Evolutionary conservation across 2,329 filamentous ascomycete genomes (phyloP).

Genomic region (Lecanicillium sp.): DNA sequence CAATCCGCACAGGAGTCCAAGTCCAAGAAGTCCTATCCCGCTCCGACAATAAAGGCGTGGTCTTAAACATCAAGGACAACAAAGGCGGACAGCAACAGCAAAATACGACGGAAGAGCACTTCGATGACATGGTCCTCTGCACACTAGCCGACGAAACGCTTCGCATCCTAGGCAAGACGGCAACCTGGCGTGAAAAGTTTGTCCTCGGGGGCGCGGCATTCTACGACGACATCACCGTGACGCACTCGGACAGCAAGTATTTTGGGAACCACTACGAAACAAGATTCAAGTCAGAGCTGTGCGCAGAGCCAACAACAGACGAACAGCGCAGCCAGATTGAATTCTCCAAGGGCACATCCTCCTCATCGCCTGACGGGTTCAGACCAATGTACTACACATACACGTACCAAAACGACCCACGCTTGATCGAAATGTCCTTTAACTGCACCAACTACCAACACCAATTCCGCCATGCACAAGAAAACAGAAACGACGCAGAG

Average conservation of each 20-base stretch:
- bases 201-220: conserved; percentile 65
- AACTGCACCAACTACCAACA: conserved; percentile 70
- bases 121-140: conserved; percentile 60
- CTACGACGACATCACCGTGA: conserved; percentile 63
- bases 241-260: conserved; percentile 56
- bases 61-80: conserved; percentile 42
- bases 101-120: conserved; percentile 44
- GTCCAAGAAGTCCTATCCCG: conserved; percentile 43
- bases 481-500: conserved; percentile 9
- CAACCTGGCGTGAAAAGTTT: conserved; percentile 52
- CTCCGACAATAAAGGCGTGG: conserved; percentile 37
- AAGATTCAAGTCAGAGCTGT: conserved; percentile 42
- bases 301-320: conserved; percentile 35
- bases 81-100: conserved; percentile 41
- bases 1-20: conserved; percentile 47
- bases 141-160: conserved; percentile 57
- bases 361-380: conserved; percentile 43
- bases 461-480: conserved; percentile 46
- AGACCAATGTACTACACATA: conserved; percentile 60
- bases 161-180: conserved; percentile 47
- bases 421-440: conserved; percentile 61
- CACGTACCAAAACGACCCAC: conserved; percentile 45
- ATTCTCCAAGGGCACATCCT: conserved; percentile 34
- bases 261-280: conserved; percentile 63
- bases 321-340: conserved; percentile 29